These are phyloP conservation scores for Mycena metata DNA, from an alignment of 768 basidiomycete species.

Conservation along the genomic window DNA sequence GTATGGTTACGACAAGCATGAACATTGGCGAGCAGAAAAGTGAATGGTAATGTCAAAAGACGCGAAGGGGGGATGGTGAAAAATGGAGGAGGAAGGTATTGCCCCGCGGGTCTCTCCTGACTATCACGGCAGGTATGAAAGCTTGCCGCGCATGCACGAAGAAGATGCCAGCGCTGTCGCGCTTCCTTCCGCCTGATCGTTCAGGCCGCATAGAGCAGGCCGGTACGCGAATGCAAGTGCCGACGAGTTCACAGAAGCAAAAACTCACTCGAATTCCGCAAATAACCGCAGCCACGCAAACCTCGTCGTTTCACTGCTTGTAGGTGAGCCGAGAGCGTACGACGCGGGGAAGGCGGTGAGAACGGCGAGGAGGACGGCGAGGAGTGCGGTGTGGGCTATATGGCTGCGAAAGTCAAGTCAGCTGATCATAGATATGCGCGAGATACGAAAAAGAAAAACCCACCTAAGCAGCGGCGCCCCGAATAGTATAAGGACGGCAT, in stretches of 20 bases:
- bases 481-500: constrained; percentile 70
- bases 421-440: constrained; percentile 21
- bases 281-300: constrained; percentile 86
- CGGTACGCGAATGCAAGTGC: too few species aligned
- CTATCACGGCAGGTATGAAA: too few species aligned
- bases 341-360: constrained; percentile 77
- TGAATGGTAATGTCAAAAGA: too few species aligned
- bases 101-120: too few species aligned
- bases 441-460: constrained; percentile 36
- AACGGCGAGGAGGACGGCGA: constrained; percentile 77
- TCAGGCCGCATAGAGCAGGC: too few species aligned
- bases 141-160: too few species aligned
- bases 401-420: constrained; percentile 53
- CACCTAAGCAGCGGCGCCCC: constrained; percentile 81
- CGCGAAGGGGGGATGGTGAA: too few species aligned
- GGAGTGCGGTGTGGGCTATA: constrained; percentile 70
- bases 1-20: not conserved
- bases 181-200: too few species aligned
- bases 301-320: constrained; percentile 64
- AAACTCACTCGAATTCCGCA: constrained; percentile 78
- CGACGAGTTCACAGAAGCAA: too few species aligned
- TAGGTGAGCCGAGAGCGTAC: constrained; percentile 74
- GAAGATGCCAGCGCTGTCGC: too few species aligned
- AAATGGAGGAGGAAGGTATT: too few species aligned
- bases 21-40: not conserved